Evolutionary conservation across 2,329 filamentous ascomycete genomes (phyloP), one percentile per base, ranked within the genome.

Genomic region (Ophidiomyces ophidiicola): DNA sequence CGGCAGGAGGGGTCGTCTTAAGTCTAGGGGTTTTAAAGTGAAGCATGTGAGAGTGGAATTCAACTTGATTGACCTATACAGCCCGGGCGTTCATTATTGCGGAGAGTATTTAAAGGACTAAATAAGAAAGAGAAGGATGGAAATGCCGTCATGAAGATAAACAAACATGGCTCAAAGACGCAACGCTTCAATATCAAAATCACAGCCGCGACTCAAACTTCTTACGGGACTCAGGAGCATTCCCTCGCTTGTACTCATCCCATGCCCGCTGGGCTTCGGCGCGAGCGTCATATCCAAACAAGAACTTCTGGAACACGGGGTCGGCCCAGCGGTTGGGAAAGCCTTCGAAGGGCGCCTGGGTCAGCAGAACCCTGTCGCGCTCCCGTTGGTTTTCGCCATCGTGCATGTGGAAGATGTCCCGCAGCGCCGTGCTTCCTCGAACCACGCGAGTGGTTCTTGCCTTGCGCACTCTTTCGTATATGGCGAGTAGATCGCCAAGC

Each of bases 391-490:
- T 70, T 0, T 59, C 53, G 0, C 75, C 76, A 44, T 80, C 74
- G 4, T 69, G 65, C 2, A 79, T 55, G 45, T 79, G 75, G 38
- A 78, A 78, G 1, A 79, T 60, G 49, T 70, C 67, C 48, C 78
- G 75, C 45, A 80, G 72, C 8, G 67, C 53, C n/a, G 73, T 77
- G 0, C 76, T 75, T 2, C 74, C 57, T 7, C 69, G 58, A 0
- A 80, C 76, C 0, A 80, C 68, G 45, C 64, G 69, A 32, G 76
- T 70, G 0, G 76, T 80, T 3, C 77, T 63, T 32, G 67, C 58
- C 18, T 72, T 68, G 1, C 76, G 64, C 41, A 73, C 75, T 4
- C 61, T 57, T 51, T 80, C 72, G 45, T 79, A 80, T 0, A 58
- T 43, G 51, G 50, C 26, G 44, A 66, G 41, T 6, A 44, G 28